Base-by-base conservation (phyloP, 768 basidiomycete genomes). In the Mycena indigotica region DNA sequence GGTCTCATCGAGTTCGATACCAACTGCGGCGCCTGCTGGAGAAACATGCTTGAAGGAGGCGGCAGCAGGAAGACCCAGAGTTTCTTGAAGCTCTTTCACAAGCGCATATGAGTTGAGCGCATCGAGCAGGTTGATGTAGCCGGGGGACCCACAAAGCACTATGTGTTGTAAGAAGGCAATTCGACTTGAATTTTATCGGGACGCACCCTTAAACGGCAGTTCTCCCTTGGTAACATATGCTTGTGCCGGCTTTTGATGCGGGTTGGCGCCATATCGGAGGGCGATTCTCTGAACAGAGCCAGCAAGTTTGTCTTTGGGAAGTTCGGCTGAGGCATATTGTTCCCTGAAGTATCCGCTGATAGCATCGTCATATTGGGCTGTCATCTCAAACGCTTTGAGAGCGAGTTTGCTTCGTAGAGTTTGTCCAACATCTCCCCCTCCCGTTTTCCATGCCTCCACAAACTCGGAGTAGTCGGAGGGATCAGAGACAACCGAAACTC, bases 21-120 rank as follows among this genome's bases (percentile, higher is more conserved):
- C 96, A 13, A 98, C 92, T 25, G 95, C 97, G 5, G 92, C 95
- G 50, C 97, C 97, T 2, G 97, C 97, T 12, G 97, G 97, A 17
- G 96, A 98, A 58, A 99, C 97, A 69, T 99, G 97, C 77, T 99
- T 99, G 87, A 98, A 99, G 1, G 95, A 98, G 0, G 97, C 96
- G 13, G 97, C 96, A 15, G 97, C 97, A 17, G 97, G 95, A 45
- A 98, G 85, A 30, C 79, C 74, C 55, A 98, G 84, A 0, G 92
- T 92, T 56, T 85, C 91, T 45, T 93, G 87, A 3, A 99, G 84
- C 70, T 99, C 97, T 67, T 88, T 91, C 55, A 99, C 97, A 38
- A 99, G 84, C 1, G 93, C 95, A 68, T 90, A 99, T 3, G 96
- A 96, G 76, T 98, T 98, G 66, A 99, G 84, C 1, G 95, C 97